These are phyloP conservation scores for Raphanus raphanistrum DNA, from an alignment of 345 rosid genomes.

Conservation along the genomic window DNA sequence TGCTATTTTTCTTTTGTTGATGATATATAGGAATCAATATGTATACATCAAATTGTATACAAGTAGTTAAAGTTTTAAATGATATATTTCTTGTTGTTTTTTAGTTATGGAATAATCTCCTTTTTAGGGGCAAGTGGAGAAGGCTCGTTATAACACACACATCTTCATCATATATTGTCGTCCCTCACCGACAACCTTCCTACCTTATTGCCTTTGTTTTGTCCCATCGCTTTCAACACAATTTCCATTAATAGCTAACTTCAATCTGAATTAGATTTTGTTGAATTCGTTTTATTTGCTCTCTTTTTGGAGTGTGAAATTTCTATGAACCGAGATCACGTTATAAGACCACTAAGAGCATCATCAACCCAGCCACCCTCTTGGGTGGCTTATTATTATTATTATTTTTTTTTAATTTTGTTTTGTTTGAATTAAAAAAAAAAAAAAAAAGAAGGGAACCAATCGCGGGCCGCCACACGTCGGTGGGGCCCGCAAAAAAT, in stretches of 20 bases:
- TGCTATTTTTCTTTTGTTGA: neutral
- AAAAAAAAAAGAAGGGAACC: too few species aligned
- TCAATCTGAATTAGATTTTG: slow-evolving; percentile 9
- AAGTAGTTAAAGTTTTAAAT: neutral
- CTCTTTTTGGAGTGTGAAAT: neutral
- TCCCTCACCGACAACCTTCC: slow-evolving; percentile 41
- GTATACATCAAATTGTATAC: neutral
- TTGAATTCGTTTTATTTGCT: neutral
- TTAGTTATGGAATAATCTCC: slow-evolving; percentile 5
- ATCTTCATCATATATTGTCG: slow-evolving; percentile 26
- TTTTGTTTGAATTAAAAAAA: too few species aligned
- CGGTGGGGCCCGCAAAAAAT: too few species aligned
- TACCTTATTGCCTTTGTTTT: slow-evolving; percentile 37
- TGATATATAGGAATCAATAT: neutral
- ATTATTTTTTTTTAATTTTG: too few species aligned
- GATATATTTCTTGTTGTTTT: slow-evolving; percentile 6
- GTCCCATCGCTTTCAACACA: slow-evolving; percentile 37
- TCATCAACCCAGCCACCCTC: too few species aligned
- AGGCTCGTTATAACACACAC: slow-evolving; percentile 7
- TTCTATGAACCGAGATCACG: neutral
- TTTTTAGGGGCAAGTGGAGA: slow-evolving; percentile 19
- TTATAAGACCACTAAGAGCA: neutral
- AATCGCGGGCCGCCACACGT: too few species aligned
- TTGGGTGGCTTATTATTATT: too few species aligned
- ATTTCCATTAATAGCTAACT: slow-evolving; percentile 31